Base-by-base conservation (phyloP, 2,329 filamentous ascomycete species). In the Neodidymelliopsis sp. region DNA sequence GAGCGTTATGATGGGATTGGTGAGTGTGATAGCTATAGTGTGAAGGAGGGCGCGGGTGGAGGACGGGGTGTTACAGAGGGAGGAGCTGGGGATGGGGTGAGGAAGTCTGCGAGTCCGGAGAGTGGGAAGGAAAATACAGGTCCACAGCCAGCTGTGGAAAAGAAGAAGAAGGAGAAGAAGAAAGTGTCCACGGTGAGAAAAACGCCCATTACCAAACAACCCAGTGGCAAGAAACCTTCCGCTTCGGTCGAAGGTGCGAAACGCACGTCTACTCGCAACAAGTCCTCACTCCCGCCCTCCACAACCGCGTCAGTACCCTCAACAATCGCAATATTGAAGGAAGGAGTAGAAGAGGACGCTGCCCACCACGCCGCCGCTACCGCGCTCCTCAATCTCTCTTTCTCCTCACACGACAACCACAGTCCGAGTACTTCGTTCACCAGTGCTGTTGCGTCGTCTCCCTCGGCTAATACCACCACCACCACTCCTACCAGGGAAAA, bases 311-410 rank as follows among this genome's bases (percentile, higher is more conserved):
- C 40, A 2, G 13, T 24, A 12, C 7, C 20, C 4, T 3, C 13
- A 6, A 13, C 31, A 15, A n/a, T n/a, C n/a, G n/a, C n/a, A n/a
- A n/a, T n/a, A n/a, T n/a, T n/a, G n/a, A n/a, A n/a, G n/a, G n/a
- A n/a, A n/a, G n/a, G n/a, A n/a, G n/a, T n/a, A n/a, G n/a, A n/a
- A n/a, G 34, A 45, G 7, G 34, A 45, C 4, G 33, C 13, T 8
- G 33, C 37, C 11, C 30, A 23, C 40, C 33, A 16, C 15, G 42
- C 42, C 15, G 42, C 42, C n/a, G 42, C 42, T 15, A 10, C 20
- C 18, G 34, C 34, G 7, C 34, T 45, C 7, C 15, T 45, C 7
- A 22, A 5, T 6, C 42, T 45, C 20, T 13, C 39, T n/a, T n/a
- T n/a, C n/a, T n/a, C n/a, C n/a, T n/a, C n/a, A n/a, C n/a, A n/a